These are phyloP conservation scores for Aaosphaeria pasadenensis DNA, from an alignment of 2,329 filamentous ascomycete genomes.

Conservation along the genomic window DNA sequence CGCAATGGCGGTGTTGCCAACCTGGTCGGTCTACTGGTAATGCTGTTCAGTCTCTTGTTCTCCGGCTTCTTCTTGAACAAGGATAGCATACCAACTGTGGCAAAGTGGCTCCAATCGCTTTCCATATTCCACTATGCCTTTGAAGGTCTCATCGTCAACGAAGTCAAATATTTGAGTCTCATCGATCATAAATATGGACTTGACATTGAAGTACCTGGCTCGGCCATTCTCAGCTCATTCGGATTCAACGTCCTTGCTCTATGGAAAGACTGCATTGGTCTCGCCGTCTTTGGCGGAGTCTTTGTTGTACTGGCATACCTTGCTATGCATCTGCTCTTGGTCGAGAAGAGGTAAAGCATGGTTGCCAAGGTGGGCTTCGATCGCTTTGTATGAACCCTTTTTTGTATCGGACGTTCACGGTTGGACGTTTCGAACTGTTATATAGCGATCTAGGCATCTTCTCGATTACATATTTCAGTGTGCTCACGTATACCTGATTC, in stretches of 20 bases:
- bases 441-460: too few relatives aligned
- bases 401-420: too few relatives aligned
- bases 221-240: slow-evolving; percentile 90
- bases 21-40: slow-evolving; percentile 88
- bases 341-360: slow-evolving; percentile 70
- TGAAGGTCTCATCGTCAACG: slow-evolving; percentile 94
- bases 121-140: slow-evolving; percentile 99
- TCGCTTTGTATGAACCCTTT: neutral
- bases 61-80: slow-evolving; percentile 93
- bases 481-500: too few relatives aligned
- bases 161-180: slow-evolving; percentile 84
- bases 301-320: slow-evolving; percentile 87
- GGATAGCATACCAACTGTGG: slow-evolving; percentile 80
- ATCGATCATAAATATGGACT: slow-evolving; percentile 94
- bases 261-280: slow-evolving; percentile 78
- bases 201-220: slow-evolving; percentile 93
- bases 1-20: slow-evolving; percentile 89
- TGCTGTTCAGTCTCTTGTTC: slow-evolving; percentile 95
- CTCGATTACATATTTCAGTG: too few relatives aligned
- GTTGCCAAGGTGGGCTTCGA: neutral
- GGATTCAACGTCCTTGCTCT: slow-evolving; percentile 86
- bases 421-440: too few relatives aligned
- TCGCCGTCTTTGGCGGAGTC: slow-evolving; percentile 75
- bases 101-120: slow-evolving; percentile 85
- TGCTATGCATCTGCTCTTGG: slow-evolving; percentile 89